Evolutionary conservation across 176 grass and related monocot species (phyloP), one percentile per base, ranked within the genome.

Genomic region (Aegilops sharonensis): DNA sequence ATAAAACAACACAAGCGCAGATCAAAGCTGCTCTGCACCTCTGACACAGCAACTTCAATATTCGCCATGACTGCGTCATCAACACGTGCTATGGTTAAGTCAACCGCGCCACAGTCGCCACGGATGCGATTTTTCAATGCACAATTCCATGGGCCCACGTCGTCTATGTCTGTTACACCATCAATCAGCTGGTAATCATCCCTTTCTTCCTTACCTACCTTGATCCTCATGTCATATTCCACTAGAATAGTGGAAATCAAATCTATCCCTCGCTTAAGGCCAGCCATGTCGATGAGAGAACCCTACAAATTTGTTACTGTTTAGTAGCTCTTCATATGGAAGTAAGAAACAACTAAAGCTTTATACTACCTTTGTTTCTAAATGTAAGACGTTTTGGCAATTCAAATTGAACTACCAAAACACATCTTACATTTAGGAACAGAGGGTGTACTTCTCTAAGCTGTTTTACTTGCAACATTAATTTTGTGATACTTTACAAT

Each of bases 141-240:
- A 18, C 5, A 9, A 71, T 71, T 71, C 68, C 68, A 40, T 39
- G 4, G 21, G 68, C 35, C 35, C 66, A 5, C 0, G 9, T 71
- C 68, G 18, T 0, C 9, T 71, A 71, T 1, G 6, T 1, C 0
- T 80, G 77, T 72, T 63, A 48, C 52, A 48, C 77, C 85, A 63
- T 86, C 77, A 29, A 79, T 86, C 10, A 86, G 36, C 76, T 79
- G 76, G 1, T 72, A 52, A 62, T 86, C 84, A 62, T 70, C 65
- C 9, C 68, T 11, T 57, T 70, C 48, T 9, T 59, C 31, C 60
- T 57, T 3, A 7, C 48, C 25, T 25, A 17, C 61, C 52, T 86
- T 86, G 76, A 78, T 70, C 45, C 75, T 60, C 64, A 71, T 61
- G 50, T 79, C 76, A 62, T 62, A 79, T 45, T 86, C 84, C 2